These are phyloP conservation scores for Metschnikowia sp. DNA, from an alignment of 805 yeast genomes.

Conservation along the genomic window DNA sequence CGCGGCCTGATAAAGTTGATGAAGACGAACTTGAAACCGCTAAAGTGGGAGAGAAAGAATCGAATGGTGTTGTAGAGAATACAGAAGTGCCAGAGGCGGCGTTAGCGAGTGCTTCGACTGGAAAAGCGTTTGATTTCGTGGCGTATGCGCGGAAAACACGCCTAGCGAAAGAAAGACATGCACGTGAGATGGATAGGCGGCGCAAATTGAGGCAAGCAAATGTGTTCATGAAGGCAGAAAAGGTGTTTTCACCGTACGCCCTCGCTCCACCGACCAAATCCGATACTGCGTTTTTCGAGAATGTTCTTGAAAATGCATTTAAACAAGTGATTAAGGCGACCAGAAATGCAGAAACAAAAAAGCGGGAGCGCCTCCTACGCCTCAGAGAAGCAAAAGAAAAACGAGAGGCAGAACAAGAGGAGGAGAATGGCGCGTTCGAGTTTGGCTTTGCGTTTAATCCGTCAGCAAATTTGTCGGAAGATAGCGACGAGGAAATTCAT, in stretches of 20 bases:
- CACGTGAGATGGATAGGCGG: conserved; percentile 18
- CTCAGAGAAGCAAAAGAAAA: conserved; percentile 18
- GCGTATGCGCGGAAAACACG: conserved; percentile 53
- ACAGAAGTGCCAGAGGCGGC: background rate
- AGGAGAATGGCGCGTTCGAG: conserved; percentile 27
- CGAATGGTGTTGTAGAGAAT: no score
- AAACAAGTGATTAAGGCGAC: conserved; percentile 31
- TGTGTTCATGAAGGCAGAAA: conserved; percentile 38
- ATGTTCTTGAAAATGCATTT: conserved; percentile 26
- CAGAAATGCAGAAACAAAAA: conserved; percentile 21
- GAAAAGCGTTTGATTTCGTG: conserved; percentile 47
- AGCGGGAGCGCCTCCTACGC: conserved; percentile 15
- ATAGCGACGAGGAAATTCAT: conserved; percentile 15
- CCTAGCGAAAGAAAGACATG: conserved; percentile 30
- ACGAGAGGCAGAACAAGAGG: conserved; percentile 29
- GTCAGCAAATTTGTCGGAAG: conserved; percentile 15
- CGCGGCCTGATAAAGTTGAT: background rate
- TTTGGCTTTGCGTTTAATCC: conserved; percentile 35
- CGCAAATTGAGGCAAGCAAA: conserved; percentile 25
- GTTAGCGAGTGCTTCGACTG: background rate
- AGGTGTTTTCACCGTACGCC: conserved; percentile 37
- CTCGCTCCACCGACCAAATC: conserved; percentile 19
- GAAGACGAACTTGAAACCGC: background rate
- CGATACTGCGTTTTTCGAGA: conserved; percentile 21
- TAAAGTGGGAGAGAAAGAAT: background rate